phyloP scores from a whole-genome alignment of 768 basidiomycete species.

The Asterophora lycoperdoides region DNA sequence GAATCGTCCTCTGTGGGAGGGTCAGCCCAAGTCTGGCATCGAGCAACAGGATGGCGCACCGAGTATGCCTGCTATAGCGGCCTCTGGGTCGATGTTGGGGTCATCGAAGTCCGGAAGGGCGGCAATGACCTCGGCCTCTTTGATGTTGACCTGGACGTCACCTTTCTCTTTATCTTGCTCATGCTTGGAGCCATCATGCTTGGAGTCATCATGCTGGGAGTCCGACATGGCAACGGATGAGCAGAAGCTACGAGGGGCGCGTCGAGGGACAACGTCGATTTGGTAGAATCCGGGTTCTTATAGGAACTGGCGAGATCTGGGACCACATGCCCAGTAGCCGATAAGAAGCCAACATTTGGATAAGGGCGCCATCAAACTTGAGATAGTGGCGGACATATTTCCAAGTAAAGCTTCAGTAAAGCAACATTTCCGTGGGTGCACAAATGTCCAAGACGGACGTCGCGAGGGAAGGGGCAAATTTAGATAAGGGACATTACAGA shows the following conservation, averaged over 20 bases:
- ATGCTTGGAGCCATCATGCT: too few species aligned
- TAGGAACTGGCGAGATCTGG: conserved; percentile 18
- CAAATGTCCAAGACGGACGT: too few species aligned
- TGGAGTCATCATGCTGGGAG: too few species aligned
- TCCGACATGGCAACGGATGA: conserved; percentile 29
- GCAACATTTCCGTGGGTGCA: too few species aligned
- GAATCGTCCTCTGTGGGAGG: conserved; percentile 52
- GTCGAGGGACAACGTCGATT: conserved; percentile 11
- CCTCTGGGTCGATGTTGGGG: conserved; percentile 49
- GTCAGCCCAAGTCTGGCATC: conserved; percentile 1
- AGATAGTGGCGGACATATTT: conserved; percentile 12
- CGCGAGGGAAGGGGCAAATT: too few species aligned
- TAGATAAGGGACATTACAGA: too few species aligned
- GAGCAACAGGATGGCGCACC: conserved; percentile 24
- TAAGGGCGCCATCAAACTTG: neutral
- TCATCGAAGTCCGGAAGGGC: conserved; percentile 45
- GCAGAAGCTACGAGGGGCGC: conserved; percentile 20
- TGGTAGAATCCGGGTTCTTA: conserved; percentile 26
- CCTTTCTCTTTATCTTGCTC: conserved; percentile 29
- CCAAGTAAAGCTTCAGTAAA: too few species aligned
- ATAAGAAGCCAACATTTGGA: conserved; percentile 8
- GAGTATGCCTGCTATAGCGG: conserved; percentile 37
- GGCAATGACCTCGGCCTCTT: conserved; percentile 25
- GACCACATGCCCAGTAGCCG: conserved; percentile 18
- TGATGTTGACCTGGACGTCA: conserved; percentile 11